Evolutionary conservation across 805 yeast species (phyloP), one percentile per base, ranked within the genome.

Genomic region (Priceomyces melissophilus): DNA sequence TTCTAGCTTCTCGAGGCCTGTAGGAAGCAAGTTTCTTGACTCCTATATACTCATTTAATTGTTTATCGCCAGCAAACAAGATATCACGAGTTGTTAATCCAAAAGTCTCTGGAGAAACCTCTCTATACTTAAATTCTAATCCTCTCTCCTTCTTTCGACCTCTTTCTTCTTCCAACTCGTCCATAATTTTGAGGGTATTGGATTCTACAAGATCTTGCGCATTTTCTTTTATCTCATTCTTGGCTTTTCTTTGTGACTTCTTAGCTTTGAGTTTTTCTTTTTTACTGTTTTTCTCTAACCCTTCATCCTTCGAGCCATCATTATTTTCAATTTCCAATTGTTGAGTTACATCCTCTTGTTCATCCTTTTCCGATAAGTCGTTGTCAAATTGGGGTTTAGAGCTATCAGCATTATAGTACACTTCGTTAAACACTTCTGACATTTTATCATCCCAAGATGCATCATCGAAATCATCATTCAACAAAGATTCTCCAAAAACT

Each of bases 21-120:
- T 87, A 93, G 23, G 98, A 91, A 0, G 98, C 97, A 50, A 93
- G 81, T 62, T 90, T 90, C 70, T 91, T 91, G 53, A 93, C 68
- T 15, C 96, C 93, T 43, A 89, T 82, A 54, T 74, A 89, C 42
- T 82, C 84, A 63, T 93, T 93, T 61, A 93, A 72, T 37, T 84
- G 85, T 45, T 76, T 73, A 60, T 93, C 99, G 55, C 87, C 91
- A 10, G 99, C 99, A 43, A 87, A 67, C 40, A 93, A 70, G 36
- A 93, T 93, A 53, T 93, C 99, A 47, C 93, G 75, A 0, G 93
- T 76, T 0, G 86, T 73, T 37, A 93, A 72, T 10, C 98, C 98
- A 65, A 78, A 93, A 8, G 89, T 69, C 55, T 93, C 98, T 7
- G 99, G 97, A 1, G 96, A 89, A 3, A 93, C 98, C 53, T 89